Evolutionary conservation across 1,284 basidiomycete species (phyloP), one percentile per base, ranked within the genome.

Genomic region (Microbotryum intermedium): DNA sequence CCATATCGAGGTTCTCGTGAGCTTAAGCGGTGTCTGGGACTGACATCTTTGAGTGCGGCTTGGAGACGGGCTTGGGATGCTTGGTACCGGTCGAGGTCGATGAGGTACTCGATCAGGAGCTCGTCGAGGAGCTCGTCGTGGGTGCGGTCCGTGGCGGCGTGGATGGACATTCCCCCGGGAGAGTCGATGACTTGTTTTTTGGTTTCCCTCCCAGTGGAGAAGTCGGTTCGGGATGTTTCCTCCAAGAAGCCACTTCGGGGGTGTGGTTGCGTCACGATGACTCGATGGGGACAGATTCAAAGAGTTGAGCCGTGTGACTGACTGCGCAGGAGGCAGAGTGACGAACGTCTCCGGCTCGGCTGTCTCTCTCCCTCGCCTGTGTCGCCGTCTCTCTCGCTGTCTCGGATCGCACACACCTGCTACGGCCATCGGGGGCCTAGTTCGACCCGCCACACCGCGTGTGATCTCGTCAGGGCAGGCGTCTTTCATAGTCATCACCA

Each of bases 221-320:
- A 25, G 46, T 43, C 18, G 53, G 16, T 10, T 10, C 8, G 25
- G 18, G 45, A 18, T 2, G 29, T 1, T 28, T 9, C 3, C n/a
- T 34, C 16, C 23, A 26, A 13, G 50, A 1, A 2, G 26, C 20
- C 34, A 29, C 28, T 5, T 20, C 18, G 25, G 25, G 46, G 18
- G 26, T 16, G 25, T 8, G 45, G 25, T 29, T 3, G 4, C 28
- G 6, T 9, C n/a, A 34, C 16, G 21, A 6, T 43, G 7, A 18
- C 18, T 20, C 44, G 25, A 45, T n/a, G 50, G 9, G 6, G 18
- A 28, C 4, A 25, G 42, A 9, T 47, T n/a, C 13, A 23, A 9
- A 23, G 3, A 2, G 30, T 67, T 71, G 45, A 76, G 77, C 26
- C 68, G 74, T 7, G 70, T 69, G 4, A 42, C 65, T 44, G 77